Base-by-base conservation (phyloP, 1,284 basidiomycete species). In the Cystobasidium sp. region DNA sequence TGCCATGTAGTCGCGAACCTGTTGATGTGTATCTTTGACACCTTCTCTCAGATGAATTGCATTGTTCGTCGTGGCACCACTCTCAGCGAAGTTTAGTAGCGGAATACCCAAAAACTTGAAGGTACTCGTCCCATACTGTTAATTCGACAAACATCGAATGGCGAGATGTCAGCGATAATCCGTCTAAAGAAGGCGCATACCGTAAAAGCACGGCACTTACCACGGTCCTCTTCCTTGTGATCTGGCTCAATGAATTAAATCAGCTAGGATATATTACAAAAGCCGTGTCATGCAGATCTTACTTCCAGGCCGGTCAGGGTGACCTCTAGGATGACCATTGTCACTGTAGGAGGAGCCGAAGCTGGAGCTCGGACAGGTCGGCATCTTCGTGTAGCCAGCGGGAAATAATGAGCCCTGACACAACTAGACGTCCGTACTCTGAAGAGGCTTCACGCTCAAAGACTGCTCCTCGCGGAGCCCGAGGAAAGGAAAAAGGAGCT, bases 271-370 rank as follows among this genome's bases (percentile, higher is more conserved):
- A 31, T 31, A 31, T 31, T 5, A 31, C 2, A 31, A 31, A 31
- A 31, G 31, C 31, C 31, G n/a, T 31, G 31, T 31, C 31, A 31
- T 31, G 31, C 31, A 3, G n/a, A 49, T 12, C 46, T 49, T 49
- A 49, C 46, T 49, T n/a, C 14, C 46, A 12, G 46, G n/a, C n/a
- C 6, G 14, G 22, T 53, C 49, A n/a, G 31, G 46, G n/a, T 24
- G 14, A 16, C 8, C 49, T 51, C 49, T 31, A 8, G 64, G 47
- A 41, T 67, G 64, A 16, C 18, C 64, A 37, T 67, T 67, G 64
- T 67, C 64, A 53, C 31, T 41, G 20, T 67, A 67, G 18, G 47
- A 52, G 7, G 64, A 67, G 20, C 64, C 64, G 44, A 67, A 67
- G 12, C 64, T 67, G 49, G 4, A 16, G n/a, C 46, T 12, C 14